A percentile compares a stretch with the other conserved stretches of the same genome.
phyloP scores from a whole-genome alignment of 2,329 filamentous ascomycete species.

The Phialemoniopsis sp. region DNA sequence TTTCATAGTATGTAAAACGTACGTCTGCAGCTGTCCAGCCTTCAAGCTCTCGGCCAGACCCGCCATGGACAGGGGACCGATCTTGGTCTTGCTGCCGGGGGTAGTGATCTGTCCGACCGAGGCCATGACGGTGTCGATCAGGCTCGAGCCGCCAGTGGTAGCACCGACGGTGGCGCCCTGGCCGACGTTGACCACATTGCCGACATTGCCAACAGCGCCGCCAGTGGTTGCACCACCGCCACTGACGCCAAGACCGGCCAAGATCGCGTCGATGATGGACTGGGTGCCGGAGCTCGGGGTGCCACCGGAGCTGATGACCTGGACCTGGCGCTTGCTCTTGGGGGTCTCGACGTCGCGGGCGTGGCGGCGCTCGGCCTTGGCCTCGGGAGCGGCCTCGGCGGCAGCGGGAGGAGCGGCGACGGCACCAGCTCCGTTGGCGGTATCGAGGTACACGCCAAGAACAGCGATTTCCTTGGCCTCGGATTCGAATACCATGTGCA shows the following conservation, averaged over 20 bases:
- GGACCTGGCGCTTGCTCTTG: slow-evolving; percentile 1
- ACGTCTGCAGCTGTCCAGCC: slow-evolving; percentile 32
- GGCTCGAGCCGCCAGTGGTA: slow-evolving; percentile 24
- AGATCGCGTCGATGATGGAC: background rate
- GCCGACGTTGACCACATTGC: too few species aligned
- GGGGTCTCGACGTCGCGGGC: slow-evolving; percentile 4
- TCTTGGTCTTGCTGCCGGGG: slow-evolving; percentile 35
- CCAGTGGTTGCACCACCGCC: too few species aligned
- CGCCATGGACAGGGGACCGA: slow-evolving; percentile 36
- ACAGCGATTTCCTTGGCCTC: slow-evolving; percentile 34
- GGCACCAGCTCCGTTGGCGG: slow-evolving; percentile 20
- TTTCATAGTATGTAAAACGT: slow-evolving; percentile 4
- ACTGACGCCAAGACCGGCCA: too few species aligned
- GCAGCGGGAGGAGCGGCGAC: slow-evolving; percentile 7
- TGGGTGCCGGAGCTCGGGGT: too few species aligned
- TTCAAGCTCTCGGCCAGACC: slow-evolving; percentile 31
- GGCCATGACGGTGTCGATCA: slow-evolving; percentile 43
- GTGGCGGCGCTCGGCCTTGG: slow-evolving; percentile 8
- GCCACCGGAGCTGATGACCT: too few species aligned
- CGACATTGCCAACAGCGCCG: too few species aligned
- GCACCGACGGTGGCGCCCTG: slow-evolving; percentile 31
- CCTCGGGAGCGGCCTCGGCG: slow-evolving; percentile 5
- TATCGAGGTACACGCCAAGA: slow-evolving; percentile 37
- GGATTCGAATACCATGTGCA: slow-evolving; percentile 56
- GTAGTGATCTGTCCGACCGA: slow-evolving; percentile 32